A percentile compares a stretch with the other conserved stretches of the same genome.
Conservation (phyloP, 192 early-diverging fungal genomes). For the Entomortierella parvispora region DNA sequence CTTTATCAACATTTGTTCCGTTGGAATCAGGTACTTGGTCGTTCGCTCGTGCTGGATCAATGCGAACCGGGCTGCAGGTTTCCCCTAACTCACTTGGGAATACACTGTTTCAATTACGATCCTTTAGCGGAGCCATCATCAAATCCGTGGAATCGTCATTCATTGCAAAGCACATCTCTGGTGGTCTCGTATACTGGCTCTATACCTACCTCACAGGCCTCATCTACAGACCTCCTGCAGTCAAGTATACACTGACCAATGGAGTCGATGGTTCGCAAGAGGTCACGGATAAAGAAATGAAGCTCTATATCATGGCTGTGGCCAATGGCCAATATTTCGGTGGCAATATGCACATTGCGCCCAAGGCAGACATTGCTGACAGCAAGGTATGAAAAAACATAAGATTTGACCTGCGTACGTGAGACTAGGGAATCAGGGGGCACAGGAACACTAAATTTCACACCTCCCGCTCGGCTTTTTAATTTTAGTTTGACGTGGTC, state of each 20-base stretch:
- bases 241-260: conserved; percentile 19
- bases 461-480: neutral
- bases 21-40: conserved; percentile 29
- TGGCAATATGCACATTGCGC: conserved; percentile 47
- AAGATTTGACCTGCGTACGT: neutral
- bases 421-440: no score
- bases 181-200: conserved; percentile 41
- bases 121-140: conserved; percentile 37
- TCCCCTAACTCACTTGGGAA: no score
- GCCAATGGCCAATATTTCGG: conserved; percentile 36
- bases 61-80: no score
- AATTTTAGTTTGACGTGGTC: conserved; percentile 33
- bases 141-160: conserved; percentile 34
- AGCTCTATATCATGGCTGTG: conserved; percentile 43
- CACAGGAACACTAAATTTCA: no score
- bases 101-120: no score
- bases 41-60: no score
- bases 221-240: conserved; percentile 19
- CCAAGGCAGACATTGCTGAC: conserved; percentile 31
- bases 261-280: neutral
- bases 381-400: conserved; percentile 16
- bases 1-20: conserved; percentile 48
- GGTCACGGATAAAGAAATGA: conserved; percentile 10
- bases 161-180: conserved; percentile 35
- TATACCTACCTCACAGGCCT: conserved; percentile 45